Percentiles rank a stretch among this genome's conserved stretches.
phyloP scores from a whole-genome alignment of 73 alveolate species.

The Loxodes magnus region DNA sequence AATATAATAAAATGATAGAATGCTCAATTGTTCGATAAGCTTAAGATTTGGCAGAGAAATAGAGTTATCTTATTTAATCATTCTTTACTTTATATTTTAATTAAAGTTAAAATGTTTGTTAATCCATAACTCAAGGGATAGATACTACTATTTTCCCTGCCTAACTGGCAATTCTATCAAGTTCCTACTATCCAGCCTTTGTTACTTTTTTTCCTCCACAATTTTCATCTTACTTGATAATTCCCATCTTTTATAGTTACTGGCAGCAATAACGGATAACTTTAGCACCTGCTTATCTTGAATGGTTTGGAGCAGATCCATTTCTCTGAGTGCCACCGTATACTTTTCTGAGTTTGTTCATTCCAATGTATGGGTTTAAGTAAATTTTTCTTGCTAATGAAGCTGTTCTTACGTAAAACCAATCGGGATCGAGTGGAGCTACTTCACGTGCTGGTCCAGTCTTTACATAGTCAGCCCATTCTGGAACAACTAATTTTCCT shows the following conservation, averaged over 20 bases:
- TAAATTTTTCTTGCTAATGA: conserved; percentile 86
- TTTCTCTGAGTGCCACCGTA: conserved; percentile 74
- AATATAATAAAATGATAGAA: too few relatives aligned
- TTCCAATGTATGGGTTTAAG: conserved; percentile 42
- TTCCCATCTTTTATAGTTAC: conserved; percentile 68
- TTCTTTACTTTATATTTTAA: too few relatives aligned
- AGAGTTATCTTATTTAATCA: too few relatives aligned
- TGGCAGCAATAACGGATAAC: conserved; percentile 77
- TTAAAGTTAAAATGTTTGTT: too few relatives aligned
- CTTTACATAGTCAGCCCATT: conserved; percentile 76
- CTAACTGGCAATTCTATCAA: conserved; percentile 49
- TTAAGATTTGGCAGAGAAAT: too few relatives aligned
- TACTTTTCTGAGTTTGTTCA: conserved; percentile 21
- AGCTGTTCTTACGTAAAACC: conserved; percentile 94
- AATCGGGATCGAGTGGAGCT: conserved; percentile 87
- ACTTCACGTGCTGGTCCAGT: conserved; percentile 71
- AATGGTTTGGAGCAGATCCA: conserved; percentile 62
- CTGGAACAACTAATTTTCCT: not conserved
- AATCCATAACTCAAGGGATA: too few relatives aligned
- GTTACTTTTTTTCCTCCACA: conserved; percentile 35
- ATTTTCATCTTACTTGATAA: conserved; percentile 53
- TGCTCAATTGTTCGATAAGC: too few relatives aligned
- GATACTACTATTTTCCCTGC: too few relatives aligned
- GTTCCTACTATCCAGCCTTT: conserved; percentile 38
- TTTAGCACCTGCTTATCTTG: conserved; percentile 69